phyloP scores from a whole-genome alignment of 2,329 filamentous ascomycete species.

The Calonectria naviculata region DNA sequence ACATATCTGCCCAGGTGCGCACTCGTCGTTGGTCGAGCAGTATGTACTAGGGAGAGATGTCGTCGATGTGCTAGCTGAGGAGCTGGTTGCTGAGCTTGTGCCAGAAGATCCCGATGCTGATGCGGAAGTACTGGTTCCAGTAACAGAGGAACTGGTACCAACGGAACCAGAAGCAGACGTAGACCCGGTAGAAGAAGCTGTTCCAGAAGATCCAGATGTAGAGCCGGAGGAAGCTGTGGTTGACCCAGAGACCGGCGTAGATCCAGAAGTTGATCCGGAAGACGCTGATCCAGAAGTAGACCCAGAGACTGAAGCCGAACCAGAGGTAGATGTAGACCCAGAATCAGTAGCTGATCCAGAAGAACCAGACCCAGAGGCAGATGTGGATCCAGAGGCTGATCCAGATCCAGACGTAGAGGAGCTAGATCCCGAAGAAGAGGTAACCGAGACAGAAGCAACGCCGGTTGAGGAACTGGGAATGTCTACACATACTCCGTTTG shows the following conservation, averaged over 20 bases:
- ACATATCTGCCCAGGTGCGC: background rate
- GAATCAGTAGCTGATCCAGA: background rate
- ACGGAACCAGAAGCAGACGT: background rate
- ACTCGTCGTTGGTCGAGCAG: constrained; percentile 2
- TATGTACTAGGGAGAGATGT: background rate
- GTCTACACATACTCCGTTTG: background rate
- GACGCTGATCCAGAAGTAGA: background rate
- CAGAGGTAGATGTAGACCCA: background rate
- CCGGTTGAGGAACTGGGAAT: background rate
- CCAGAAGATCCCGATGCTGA: background rate
- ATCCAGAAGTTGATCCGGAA: background rate
- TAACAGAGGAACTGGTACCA: background rate
- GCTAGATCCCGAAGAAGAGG: background rate
- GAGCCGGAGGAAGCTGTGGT: background rate
- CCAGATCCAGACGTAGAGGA: background rate
- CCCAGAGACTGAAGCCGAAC: background rate
- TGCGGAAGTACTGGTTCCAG: background rate
- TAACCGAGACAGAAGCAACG: background rate
- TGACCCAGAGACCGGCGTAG: background rate
- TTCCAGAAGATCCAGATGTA: background rate
- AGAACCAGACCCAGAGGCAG: background rate
- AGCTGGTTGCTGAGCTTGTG: background rate
- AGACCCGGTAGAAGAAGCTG: background rate
- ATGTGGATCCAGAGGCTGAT: background rate
- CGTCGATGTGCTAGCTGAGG: background rate